These are phyloP conservation scores for Apiotrichum domesticum DNA, from an alignment of 1,284 basidiomycete genomes.

Conservation along the genomic window DNA sequence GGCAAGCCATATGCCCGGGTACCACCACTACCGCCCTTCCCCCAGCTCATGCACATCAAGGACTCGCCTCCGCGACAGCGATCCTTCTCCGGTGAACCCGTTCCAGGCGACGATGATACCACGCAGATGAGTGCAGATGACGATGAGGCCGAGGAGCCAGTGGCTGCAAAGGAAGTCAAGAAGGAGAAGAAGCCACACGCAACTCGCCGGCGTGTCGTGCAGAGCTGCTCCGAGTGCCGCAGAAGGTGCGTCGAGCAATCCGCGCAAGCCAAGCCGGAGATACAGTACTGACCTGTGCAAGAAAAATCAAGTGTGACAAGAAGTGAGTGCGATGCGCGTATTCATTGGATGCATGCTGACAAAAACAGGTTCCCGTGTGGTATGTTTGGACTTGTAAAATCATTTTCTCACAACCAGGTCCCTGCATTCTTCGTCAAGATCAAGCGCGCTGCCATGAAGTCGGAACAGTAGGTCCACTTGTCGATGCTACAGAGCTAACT, in stretches of 20 bases:
- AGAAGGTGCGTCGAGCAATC: slow-evolving; percentile 17
- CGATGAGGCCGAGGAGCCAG: slow-evolving; percentile 12
- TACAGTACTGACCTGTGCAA: slow-evolving; percentile 4
- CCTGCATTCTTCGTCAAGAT: slow-evolving; percentile 44
- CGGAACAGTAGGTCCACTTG: slow-evolving; percentile 34
- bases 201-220: slow-evolving; percentile 43
- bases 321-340: slow-evolving; percentile 28
- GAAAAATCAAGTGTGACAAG: slow-evolving; percentile 49
- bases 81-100: slow-evolving; percentile 7
- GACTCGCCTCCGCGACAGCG: slow-evolving; percentile 16
- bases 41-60: slow-evolving; percentile 31
- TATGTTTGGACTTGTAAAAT: not conserved
- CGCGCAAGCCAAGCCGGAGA: too few species aligned
- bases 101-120: slow-evolving; percentile 10
- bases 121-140: slow-evolving; percentile 19
- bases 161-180: slow-evolving; percentile 16
- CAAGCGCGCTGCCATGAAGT: slow-evolving; percentile 47
- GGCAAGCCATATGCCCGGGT: slow-evolving; percentile 27
- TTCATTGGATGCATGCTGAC: slow-evolving; percentile 7
- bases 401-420: slow-evolving; percentile 20
- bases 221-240: slow-evolving; percentile 49
- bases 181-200: slow-evolving; percentile 39
- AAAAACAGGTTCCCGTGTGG: slow-evolving; percentile 10
- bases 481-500: too few species aligned
- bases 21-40: slow-evolving; percentile 33